A percentile compares a stretch with the other conserved stretches of the same genome.
phyloP scores from a whole-genome alignment of 805 yeast genomes.

The Cyberlindnera maritima region DNA sequence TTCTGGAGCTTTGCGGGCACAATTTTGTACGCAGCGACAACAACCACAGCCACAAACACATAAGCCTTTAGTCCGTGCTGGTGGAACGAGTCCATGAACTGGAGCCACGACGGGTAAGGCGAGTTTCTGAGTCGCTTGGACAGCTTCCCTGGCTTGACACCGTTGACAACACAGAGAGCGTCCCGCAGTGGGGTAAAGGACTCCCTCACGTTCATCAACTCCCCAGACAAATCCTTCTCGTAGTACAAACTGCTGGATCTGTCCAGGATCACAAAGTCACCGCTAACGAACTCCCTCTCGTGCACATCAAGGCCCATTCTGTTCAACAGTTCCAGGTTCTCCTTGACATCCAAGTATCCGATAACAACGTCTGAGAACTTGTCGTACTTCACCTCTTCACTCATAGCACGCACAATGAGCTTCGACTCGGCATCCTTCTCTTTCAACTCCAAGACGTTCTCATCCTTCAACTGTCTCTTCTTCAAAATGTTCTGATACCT shows the following conservation, averaged over 20 bases:
- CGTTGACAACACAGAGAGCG: constrained; percentile 6
- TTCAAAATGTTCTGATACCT: constrained; percentile 32
- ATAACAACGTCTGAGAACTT: constrained; percentile 41
- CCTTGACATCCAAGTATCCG: constrained; percentile 48
- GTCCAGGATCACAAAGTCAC: constrained; percentile 57
- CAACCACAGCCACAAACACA: constrained; percentile 5
- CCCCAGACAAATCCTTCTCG: constrained; percentile 36
- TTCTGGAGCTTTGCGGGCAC: not conserved
- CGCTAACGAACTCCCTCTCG: constrained; percentile 36
- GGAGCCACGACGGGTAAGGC: constrained; percentile 38
- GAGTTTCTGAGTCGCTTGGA: constrained; percentile 37
- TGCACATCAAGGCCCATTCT: constrained; percentile 20
- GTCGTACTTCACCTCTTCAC: constrained; percentile 45
- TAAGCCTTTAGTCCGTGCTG: constrained; percentile 39
- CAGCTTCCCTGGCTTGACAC: constrained; percentile 18
- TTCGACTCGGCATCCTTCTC: constrained; percentile 37
- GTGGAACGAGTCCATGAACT: constrained; percentile 44
- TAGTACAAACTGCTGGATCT: constrained; percentile 36
- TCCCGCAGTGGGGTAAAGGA: constrained; percentile 12
- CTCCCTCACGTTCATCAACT: constrained; percentile 14
- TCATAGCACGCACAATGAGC: constrained; percentile 44
- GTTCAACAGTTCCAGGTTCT: constrained; percentile 6
- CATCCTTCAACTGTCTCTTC: constrained; percentile 40
- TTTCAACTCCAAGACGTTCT: constrained; percentile 42
- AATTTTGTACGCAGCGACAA: constrained; percentile 1